Evolutionary conservation across 495 filamentous ascomycete genomes (phyloP), one percentile per base, ranked within the genome.

Genomic region (Coniosporium apollinis): DNA sequence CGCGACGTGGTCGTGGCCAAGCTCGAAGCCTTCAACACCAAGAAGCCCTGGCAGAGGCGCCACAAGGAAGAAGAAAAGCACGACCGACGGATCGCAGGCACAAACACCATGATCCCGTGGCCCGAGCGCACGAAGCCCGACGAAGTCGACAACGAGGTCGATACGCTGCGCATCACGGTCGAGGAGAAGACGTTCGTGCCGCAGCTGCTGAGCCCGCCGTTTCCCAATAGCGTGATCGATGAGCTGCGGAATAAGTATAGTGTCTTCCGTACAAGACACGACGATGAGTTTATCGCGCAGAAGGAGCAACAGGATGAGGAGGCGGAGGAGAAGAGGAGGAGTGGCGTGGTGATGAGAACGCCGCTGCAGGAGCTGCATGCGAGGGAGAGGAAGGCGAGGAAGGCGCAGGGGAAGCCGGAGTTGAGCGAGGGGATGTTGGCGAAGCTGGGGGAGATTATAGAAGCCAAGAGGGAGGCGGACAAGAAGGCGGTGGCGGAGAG

Each of bases 211-310:
- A 52, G 62, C 9, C 65, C 79, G 13, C 87, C 87, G n/a, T 79
- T 94, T 65, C 83, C 89, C 18, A 54, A 60, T 30, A 61, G 51
- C 18, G 69, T 94, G 21, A 67, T 96, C 43, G 80, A 94, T 53
- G 87, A 96, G 64, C 64, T 94, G 51, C 67, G 89, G 42, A 78
- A 78, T 58, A 80, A 78, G 46, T 94, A 78, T 69, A 75, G 70
- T 41, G 72, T 69, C 42, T 92, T 83, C 74, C 69, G 87, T 43
- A 79, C 70, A 28, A 60, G 85, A 17, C 85, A 94, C 54, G 79
- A 85, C 24, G 58, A 60, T 37, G 69, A 72, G 47, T 82, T 74
- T 53, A 50, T 79, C 21, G 66, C 57, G 37, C 61, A 50, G 65
- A 74, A 71, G 57, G 57, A 68, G 58, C 67, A 66, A 42, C 60